Evolutionary conservation across 768 basidiomycete species (phyloP).

Genomic region (Hypholoma fasciculare): DNA sequence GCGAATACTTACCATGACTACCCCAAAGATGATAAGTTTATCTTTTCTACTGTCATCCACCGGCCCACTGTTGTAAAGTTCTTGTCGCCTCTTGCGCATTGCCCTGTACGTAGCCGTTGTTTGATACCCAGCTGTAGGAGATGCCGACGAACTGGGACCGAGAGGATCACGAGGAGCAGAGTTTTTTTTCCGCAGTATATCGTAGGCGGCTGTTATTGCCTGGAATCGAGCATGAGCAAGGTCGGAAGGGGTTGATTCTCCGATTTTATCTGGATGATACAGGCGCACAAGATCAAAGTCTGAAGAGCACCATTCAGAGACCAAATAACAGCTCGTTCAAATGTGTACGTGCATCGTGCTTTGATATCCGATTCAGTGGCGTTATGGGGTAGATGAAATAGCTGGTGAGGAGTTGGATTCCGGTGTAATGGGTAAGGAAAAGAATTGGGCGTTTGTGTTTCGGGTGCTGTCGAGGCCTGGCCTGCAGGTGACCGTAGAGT

Average conservation of each 20-base stretch:
- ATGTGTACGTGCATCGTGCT: conserved; percentile 46
- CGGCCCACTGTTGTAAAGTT: conserved; percentile 49
- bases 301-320: conserved; percentile 24
- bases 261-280: conserved; percentile 74
- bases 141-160: conserved; percentile 13
- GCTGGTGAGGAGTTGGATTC: conserved; percentile 61
- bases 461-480: background rate
- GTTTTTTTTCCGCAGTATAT: conserved; percentile 53
- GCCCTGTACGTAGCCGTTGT: conserved; percentile 40
- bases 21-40: conserved; percentile 53
- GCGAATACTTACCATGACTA: conserved; percentile 45
- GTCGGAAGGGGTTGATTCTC: conserved; percentile 39
- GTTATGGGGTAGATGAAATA: conserved; percentile 57
- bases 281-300: conserved; percentile 80
- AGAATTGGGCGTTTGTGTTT: conserved; percentile 11
- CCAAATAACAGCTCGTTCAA: background rate
- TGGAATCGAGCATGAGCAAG: conserved; percentile 66
- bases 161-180: conserved; percentile 16
- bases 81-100: conserved; percentile 42
- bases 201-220: conserved; percentile 69
- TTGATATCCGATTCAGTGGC: conserved; percentile 58
- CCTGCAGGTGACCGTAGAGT: background rate
- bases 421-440: conserved; percentile 53
- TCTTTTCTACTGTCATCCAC: conserved; percentile 72
- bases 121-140: conserved; percentile 24